These are phyloP conservation scores for Phymatotrichopsis omnivora DNA, from an alignment of 2,329 filamentous ascomycete genomes.

Conservation along the genomic window DNA sequence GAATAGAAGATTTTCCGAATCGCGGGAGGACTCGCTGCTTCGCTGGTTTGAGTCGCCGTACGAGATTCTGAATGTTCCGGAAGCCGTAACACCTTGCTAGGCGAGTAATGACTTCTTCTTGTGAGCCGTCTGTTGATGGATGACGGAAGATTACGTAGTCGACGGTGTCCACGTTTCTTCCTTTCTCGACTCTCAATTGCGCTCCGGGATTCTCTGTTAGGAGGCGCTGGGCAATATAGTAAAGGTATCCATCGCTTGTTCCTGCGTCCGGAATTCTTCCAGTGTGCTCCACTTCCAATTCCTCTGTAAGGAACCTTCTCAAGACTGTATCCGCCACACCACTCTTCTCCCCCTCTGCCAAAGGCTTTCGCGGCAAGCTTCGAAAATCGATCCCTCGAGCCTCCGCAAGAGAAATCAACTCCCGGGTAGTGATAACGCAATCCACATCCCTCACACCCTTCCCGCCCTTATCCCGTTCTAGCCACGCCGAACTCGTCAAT, in stretches of 20 bases:
- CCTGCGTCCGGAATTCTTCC: slow-evolving; percentile 39
- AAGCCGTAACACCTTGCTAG: slow-evolving; percentile 94
- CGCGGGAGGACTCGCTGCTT: slow-evolving; percentile 53
- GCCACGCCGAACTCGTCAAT: slow-evolving; percentile 71
- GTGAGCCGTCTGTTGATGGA: slow-evolving; percentile 5
- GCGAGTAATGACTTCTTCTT: slow-evolving; percentile 49
- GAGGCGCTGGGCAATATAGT: slow-evolving; percentile 70
- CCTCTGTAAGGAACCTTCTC: slow-evolving; percentile 6
- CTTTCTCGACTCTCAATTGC: slow-evolving; percentile 58
- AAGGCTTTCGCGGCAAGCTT: slow-evolving; percentile 50
- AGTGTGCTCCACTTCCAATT: too few species aligned
- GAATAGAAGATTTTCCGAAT: slow-evolving; percentile 54
- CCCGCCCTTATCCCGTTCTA: slow-evolving; percentile 37
- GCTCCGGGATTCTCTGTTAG: slow-evolving; percentile 62
- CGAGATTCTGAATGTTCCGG: slow-evolving; percentile 94
- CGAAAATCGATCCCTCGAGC: slow-evolving; percentile 71
- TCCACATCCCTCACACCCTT: slow-evolving; percentile 72
- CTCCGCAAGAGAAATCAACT: slow-evolving; percentile 80
- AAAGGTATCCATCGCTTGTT: slow-evolving; percentile 78
- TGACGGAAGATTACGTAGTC: slow-evolving; percentile 49
- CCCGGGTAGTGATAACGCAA: slow-evolving; percentile 94
- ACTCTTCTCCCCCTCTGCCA: not conserved
- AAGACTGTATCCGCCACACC: not conserved
- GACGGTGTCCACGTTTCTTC: slow-evolving; percentile 81
- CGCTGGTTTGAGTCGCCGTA: slow-evolving; percentile 78